Percentiles rank a stretch among this genome's conserved stretches.
Conservation (phyloP, 2,329 filamentous ascomycete species). For the Lachnellula cervina region DNA sequence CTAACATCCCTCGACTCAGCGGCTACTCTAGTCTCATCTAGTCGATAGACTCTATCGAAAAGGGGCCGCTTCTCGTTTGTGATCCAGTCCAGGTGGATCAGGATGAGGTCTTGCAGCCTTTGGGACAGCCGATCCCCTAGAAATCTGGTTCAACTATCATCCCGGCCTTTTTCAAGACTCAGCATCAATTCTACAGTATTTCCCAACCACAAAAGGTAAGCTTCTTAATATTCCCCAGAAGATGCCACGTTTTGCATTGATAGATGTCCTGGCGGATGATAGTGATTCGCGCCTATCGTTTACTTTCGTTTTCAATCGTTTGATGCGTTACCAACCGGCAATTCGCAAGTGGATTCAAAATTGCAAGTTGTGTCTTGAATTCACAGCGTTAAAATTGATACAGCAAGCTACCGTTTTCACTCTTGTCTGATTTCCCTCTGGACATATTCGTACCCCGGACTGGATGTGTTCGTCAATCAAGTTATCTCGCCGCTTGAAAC, state of each 20-base stretch:
- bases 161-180: not conserved
- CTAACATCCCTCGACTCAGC: not conserved
- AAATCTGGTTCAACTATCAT: not conserved
- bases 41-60: not conserved
- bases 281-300: conserved; percentile 1
- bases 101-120: not conserved
- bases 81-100: not conserved
- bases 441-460: not conserved
- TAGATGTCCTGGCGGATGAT: conserved; percentile 4
- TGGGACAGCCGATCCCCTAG: not conserved
- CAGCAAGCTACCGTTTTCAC: not conserved
- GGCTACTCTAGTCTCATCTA: not conserved
- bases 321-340: conserved; percentile 2
- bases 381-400: not conserved
- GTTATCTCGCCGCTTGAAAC: not conserved
- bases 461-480: not conserved
- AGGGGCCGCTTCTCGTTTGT: conserved; percentile 1
- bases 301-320: conserved; percentile 5
- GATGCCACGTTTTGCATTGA: not conserved
- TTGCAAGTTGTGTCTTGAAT: conserved; percentile 12
- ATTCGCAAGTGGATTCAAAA: conserved; percentile 4
- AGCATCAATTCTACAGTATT: not conserved
- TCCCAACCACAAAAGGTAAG: not conserved
- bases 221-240: not conserved
- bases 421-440: conserved; percentile 9